Evolutionary conservation across 2,329 filamentous ascomycete species (phyloP).

Genomic region (Sporothrix mexicana): DNA sequence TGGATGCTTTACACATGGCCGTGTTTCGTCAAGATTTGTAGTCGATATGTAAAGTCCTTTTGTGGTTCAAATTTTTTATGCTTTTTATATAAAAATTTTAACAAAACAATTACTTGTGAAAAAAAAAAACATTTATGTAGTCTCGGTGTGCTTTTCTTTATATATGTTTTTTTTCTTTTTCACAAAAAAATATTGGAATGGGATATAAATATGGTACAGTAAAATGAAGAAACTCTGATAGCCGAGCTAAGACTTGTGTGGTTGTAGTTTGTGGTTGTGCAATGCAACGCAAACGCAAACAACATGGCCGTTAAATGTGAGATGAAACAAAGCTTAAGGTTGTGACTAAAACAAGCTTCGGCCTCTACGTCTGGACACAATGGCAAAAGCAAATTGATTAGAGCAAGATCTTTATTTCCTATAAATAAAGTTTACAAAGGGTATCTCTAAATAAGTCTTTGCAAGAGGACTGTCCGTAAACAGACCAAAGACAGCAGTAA

Average conservation of each 20-base stretch:
- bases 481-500: not conserved
- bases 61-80: no score
- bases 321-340: no score
- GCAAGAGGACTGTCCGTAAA: not conserved
- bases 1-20: not conserved
- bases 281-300: no score
- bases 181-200: not conserved
- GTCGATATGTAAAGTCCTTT: no score
- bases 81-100: no score
- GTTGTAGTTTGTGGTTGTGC: no score
- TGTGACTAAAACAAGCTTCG: no score
- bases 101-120: no score
- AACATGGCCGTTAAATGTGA: no score
- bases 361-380: no score
- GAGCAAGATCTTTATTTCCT: constrained; percentile 26
- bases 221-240: not conserved
- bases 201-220: not conserved
- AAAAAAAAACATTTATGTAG: not conserved
- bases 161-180: not conserved
- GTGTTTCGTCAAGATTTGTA: no score
- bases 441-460: constrained; percentile 30
- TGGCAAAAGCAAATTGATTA: not conserved
- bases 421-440: constrained; percentile 27
- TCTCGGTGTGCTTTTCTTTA: not conserved
- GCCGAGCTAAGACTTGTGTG: no score